phyloP scores from a whole-genome alignment of 805 yeast genomes.

The Zygotorulaspora sp. region DNA sequence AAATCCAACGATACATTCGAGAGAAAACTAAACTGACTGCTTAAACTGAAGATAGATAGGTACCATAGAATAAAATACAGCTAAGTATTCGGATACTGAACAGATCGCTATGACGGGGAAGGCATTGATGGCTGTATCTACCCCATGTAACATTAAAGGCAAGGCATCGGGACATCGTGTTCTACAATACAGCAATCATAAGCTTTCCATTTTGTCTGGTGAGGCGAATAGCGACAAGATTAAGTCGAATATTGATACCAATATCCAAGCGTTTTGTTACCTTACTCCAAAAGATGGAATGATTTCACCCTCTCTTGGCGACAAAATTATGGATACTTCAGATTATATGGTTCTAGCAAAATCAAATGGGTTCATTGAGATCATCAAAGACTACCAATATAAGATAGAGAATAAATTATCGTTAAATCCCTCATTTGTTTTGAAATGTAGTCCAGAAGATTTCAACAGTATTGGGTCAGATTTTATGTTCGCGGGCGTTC shows the following conservation, averaged over 20 bases:
- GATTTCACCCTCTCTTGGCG: conserved; percentile 4
- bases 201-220: conserved; percentile 10
- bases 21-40: too few relatives aligned
- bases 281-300: conserved; percentile 18
- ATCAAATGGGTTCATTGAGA: conserved; percentile 29
- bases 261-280: conserved; percentile 28
- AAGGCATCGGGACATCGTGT: conserved; percentile 23
- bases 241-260: conserved; percentile 16
- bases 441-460: conserved; percentile 25
- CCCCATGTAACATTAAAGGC: conserved; percentile 22
- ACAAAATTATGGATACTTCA: conserved; percentile 17
- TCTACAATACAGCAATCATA: conserved; percentile 16
- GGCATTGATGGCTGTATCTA: conserved; percentile 20
- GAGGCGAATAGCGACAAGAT: conserved; percentile 4
- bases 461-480: conserved; percentile 10
- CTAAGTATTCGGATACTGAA: too few relatives aligned
- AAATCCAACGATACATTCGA: too few relatives aligned
- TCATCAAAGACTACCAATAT: conserved; percentile 24
- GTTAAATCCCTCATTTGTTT: conserved; percentile 18
- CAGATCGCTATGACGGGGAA: conserved; percentile 9
- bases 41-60: too few relatives aligned
- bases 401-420: conserved; percentile 11
- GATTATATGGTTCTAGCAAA: conserved; percentile 31
- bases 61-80: too few relatives aligned
- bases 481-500: conserved; percentile 21